These are phyloP conservation scores for Gossypium thurberi DNA, from an alignment of 345 rosid species.

Conservation along the genomic window DNA sequence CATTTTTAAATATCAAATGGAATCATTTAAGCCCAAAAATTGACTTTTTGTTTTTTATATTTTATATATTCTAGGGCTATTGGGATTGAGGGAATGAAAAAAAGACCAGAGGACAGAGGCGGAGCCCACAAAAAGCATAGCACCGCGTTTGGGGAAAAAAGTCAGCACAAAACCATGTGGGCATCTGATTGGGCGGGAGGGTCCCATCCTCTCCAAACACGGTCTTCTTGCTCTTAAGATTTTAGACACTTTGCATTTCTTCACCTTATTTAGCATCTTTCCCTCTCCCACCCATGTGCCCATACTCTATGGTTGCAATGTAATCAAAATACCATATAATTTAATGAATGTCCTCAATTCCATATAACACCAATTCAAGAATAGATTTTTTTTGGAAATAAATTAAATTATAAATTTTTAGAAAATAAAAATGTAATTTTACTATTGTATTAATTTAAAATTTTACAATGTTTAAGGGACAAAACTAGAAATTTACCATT, in stretches of 20 bases:
- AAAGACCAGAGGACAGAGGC: neutral
- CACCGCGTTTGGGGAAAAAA: neutral
- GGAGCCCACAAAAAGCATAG: neutral
- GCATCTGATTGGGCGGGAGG: neutral
- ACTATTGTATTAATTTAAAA: too few species aligned
- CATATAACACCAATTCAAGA: too few species aligned
- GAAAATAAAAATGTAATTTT: too few species aligned
- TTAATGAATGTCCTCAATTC: too few species aligned
- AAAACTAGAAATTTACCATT: too few species aligned
- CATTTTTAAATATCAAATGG: neutral
- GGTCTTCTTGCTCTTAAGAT: neutral
- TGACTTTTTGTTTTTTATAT: neutral
- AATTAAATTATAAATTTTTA: too few species aligned
- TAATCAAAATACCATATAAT: too few species aligned
- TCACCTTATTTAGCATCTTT: neutral
- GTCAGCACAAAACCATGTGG: neutral
- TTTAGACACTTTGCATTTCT: neutral
- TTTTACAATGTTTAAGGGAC: too few species aligned
- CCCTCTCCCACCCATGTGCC: constrained; percentile 3
- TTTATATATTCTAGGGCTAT: neutral
- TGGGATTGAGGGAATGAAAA: neutral
- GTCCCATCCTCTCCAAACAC: neutral
- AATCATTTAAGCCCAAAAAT: neutral
- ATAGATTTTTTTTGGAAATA: too few species aligned
- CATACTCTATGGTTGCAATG: too few species aligned